phyloP scores from a whole-genome alignment of 495 filamentous ascomycete species.

The Thozetella sp. region DNA sequence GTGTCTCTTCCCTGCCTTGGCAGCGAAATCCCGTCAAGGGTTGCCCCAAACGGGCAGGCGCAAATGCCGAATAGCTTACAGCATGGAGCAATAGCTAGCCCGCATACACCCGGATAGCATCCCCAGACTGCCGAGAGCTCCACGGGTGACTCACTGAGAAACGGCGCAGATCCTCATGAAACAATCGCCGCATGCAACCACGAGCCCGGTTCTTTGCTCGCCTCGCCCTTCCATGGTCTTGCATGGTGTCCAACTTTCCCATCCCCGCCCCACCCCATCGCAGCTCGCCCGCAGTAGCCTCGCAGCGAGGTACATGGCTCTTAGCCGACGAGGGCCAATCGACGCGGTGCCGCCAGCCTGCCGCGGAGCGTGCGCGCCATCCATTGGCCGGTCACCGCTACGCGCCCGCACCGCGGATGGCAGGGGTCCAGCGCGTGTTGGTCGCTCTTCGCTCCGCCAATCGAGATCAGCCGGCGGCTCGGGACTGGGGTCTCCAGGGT shows the following conservation, averaged over 20 bases:
- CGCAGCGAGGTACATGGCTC: background rate
- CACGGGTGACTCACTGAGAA: background rate
- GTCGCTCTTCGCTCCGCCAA: background rate
- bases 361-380: background rate
- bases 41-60: background rate
- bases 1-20: background rate
- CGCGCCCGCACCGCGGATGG: conserved; percentile 1
- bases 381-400: background rate
- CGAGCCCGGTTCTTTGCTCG: too few species aligned
- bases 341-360: background rate
- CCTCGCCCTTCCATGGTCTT: background rate
- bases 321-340: background rate
- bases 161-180: conserved; percentile 1
- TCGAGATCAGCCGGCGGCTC: background rate
- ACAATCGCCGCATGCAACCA: background rate
- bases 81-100: too few species aligned
- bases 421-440: conserved; percentile 1
- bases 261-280: too few species aligned
- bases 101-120: background rate
- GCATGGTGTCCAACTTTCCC: background rate
- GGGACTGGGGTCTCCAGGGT: background rate
- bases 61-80: too few species aligned
- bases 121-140: background rate
- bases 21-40: background rate
- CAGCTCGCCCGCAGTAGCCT: background rate